A percentile compares a stretch with the other conserved stretches of the same genome.
These are phyloP conservation scores for Pseudocercospora ulei DNA, from an alignment of 2,329 filamentous ascomycete species.

Conservation along the genomic window DNA sequence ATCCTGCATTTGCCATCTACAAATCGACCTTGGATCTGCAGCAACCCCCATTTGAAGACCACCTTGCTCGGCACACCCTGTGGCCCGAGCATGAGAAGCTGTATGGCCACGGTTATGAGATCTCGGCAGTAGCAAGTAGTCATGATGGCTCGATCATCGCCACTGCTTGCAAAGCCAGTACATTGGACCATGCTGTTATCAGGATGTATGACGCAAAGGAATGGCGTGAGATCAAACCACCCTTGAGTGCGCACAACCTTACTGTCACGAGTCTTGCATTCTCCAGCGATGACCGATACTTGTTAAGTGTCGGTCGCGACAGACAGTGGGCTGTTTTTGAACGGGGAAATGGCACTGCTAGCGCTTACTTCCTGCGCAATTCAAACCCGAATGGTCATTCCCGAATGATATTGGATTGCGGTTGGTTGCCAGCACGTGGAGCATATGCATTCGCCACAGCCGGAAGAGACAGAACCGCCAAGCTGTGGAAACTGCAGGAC, in stretches of 20 bases:
- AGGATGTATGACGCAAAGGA: conserved; percentile 75
- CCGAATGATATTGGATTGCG: conserved; percentile 81
- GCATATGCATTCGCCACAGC: conserved; percentile 66
- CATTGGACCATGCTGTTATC: conserved; percentile 87
- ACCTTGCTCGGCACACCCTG: conserved; percentile 76
- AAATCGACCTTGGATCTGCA: conserved; percentile 55
- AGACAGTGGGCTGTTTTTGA: conserved; percentile 81
- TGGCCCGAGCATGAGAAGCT: conserved; percentile 96
- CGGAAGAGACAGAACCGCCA: conserved; percentile 75
- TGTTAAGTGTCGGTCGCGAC: conserved; percentile 85
- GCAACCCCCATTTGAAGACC: conserved; percentile 79
- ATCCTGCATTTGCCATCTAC: conserved; percentile 48
- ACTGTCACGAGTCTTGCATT: conserved; percentile 79
- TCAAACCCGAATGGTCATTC: conserved; percentile 76
- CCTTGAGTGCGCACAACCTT: conserved; percentile 73
- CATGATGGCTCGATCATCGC: conserved; percentile 68
- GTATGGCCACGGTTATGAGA: conserved; percentile 95
- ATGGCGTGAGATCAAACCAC: conserved; percentile 80
- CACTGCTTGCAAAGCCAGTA: conserved; percentile 86
- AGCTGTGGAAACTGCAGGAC: conserved; percentile 44
- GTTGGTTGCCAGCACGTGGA: conserved; percentile 57
- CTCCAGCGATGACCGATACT: conserved; percentile 58
- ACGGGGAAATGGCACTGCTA: conserved; percentile 37
- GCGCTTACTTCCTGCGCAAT: conserved; percentile 50
- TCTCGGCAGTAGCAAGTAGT: conserved; percentile 72